These are phyloP conservation scores for Achlya hypogyna DNA, from an alignment of 352 stramenopile genomes.

Conservation along the genomic window DNA sequence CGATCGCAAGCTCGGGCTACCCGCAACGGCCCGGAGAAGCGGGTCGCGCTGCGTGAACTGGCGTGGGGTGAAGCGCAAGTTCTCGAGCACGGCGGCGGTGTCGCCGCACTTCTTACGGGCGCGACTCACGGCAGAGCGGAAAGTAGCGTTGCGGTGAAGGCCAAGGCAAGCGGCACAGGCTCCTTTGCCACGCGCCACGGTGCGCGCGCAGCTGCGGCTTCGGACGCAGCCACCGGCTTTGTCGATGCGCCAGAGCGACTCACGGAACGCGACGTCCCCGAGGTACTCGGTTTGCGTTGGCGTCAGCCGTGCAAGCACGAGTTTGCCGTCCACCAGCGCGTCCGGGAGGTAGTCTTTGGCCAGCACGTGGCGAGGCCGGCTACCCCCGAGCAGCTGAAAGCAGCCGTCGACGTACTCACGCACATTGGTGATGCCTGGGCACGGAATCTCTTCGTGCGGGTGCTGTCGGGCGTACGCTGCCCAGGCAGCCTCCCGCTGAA, in stretches of 20 bases:
- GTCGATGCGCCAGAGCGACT: slow-evolving; percentile 74
- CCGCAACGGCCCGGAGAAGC: slow-evolving; percentile 67
- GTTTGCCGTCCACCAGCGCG: slow-evolving; percentile 45
- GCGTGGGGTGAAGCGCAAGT: slow-evolving; percentile 69
- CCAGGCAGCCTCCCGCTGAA: background rate
- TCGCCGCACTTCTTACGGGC: slow-evolving; percentile 53
- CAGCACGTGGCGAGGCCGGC: slow-evolving; percentile 70
- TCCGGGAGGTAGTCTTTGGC: slow-evolving; percentile 63
- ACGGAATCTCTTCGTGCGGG: slow-evolving; percentile 6
- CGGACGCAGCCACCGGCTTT: slow-evolving; percentile 61
- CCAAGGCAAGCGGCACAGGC: slow-evolving; percentile 60
- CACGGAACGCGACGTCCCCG: slow-evolving; percentile 63
- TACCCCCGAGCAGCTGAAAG: slow-evolving; percentile 62
- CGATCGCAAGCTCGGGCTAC: slow-evolving; percentile 55
- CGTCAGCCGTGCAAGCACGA: slow-evolving; percentile 53
- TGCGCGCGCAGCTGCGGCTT: slow-evolving; percentile 54
- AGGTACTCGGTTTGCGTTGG: slow-evolving; percentile 44
- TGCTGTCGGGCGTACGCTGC: background rate
- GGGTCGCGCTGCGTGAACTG: slow-evolving; percentile 70
- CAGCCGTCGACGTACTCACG: slow-evolving; percentile 51
- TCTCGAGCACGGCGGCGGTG: slow-evolving; percentile 30
- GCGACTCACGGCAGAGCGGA: slow-evolving; percentile 63
- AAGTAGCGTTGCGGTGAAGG: slow-evolving; percentile 57
- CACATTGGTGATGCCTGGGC: slow-evolving; percentile 26
- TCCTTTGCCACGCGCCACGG: slow-evolving; percentile 33